Evolutionary conservation across 2,329 filamentous ascomycete species (phyloP), one percentile per base, ranked within the genome.

Genomic region (Penicillium paneum): DNA sequence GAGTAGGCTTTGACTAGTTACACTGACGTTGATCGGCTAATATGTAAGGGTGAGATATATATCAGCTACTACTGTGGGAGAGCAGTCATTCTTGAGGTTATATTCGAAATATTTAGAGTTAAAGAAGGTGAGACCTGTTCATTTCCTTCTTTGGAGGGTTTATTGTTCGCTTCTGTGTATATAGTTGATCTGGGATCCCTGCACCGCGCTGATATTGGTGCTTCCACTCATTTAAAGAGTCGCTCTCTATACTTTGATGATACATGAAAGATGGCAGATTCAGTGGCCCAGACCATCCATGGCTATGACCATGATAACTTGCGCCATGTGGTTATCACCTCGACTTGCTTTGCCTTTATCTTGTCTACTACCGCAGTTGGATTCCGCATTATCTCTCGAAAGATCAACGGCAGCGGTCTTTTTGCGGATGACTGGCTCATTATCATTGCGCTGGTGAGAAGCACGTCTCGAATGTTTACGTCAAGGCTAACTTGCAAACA

Each of bases 241-340:
- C n/a, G 29, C 3, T 29, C 3, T 38, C n/a, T 35, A 15, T 24
- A 42, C 15, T 12, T n/a, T 6, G 31, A 19, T 28, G 5, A 40
- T n/a, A 38, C 15, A 8, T 29, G 26, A 17, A 42, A 40, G 3
- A 60, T 62, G 59, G 48, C 51, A 6, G 49, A 51, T 17, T 46
- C 50, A 8, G 21, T 36, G 43, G 49, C 38, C 2, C 42, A 57
- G 32, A 44, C 13, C 8, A 10, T 21, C 12, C 44, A 52, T 40
- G 62, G 68, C 8, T 58, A 62, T 32, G 49, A 59, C 19, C 57
- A 64, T 24, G 57, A 65, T 15, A 65, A 64, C 19, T 49, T 67
- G 3, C 63, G 57, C 3, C 62, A 66, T 64, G 63, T 66, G n/a
- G 63, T 67, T 28, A 64, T 67, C 28, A 65, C 63, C 1, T 57